These are phyloP conservation scores for Rhodotorula graminis DNA, from an alignment of 768 basidiomycete genomes.

Conservation along the genomic window DNA sequence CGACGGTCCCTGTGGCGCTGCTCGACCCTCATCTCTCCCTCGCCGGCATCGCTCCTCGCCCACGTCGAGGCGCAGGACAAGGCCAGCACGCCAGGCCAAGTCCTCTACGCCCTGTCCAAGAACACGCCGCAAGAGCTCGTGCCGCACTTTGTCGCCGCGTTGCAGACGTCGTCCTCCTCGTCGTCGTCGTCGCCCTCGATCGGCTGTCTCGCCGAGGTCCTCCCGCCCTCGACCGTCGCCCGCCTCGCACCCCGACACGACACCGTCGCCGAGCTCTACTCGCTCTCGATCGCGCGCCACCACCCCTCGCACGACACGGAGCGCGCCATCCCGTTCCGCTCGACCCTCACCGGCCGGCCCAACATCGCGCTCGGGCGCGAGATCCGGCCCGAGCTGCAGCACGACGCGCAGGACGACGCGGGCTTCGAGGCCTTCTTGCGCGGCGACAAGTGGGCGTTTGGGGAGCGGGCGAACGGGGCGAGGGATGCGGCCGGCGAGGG, in stretches of 20 bases:
- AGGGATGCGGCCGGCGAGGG: background rate
- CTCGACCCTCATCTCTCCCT: conserved; percentile 14
- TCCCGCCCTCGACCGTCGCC: background rate
- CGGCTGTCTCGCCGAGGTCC: conserved; percentile 27
- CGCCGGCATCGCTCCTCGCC: conserved; percentile 6
- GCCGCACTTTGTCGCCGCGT: background rate
- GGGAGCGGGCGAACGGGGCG: background rate
- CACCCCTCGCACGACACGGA: background rate
- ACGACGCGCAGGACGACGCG: background rate
- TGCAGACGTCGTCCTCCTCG: background rate
- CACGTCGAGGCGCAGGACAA: background rate
- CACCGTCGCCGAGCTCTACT: background rate
- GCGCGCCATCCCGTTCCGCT: conserved; percentile 5
- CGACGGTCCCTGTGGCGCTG: conserved; percentile 18
- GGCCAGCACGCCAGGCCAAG: too few relatives aligned
- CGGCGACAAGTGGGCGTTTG: conserved; percentile 36
- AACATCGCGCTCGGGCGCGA: conserved; percentile 30
- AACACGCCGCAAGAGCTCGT: conserved; percentile 31
- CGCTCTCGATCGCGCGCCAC: conserved; percentile 9
- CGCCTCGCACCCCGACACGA: background rate
- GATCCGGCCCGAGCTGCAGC: conserved; percentile 5
- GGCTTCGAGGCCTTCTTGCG: conserved; percentile 31
- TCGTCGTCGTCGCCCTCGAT: background rate
- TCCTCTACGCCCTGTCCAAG: conserved; percentile 24
- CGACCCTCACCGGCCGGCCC: conserved; percentile 24